Evolutionary conservation across 805 yeast species (phyloP).

Genomic region (Pichia pseudocactophila): DNA sequence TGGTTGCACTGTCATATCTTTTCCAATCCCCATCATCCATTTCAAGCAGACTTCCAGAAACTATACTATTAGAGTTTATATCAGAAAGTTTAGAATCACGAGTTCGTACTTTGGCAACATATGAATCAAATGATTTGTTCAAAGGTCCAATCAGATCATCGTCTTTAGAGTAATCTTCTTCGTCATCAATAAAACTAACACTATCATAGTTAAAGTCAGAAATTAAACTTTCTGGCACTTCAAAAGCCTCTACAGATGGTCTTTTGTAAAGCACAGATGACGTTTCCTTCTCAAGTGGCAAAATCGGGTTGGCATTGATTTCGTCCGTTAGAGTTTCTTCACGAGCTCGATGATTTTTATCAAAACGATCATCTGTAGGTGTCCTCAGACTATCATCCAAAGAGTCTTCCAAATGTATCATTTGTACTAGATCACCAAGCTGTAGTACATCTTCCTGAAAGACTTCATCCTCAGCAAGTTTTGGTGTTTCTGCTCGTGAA

Average conservation of each 20-base stretch:
- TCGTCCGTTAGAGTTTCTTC: no score
- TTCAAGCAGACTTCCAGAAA: neutral
- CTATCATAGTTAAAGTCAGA: no score
- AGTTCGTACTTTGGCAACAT: neutral
- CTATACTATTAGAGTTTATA: no score
- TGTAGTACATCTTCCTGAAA: neutral
- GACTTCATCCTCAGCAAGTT: neutral
- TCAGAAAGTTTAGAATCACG: neutral
- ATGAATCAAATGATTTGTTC: neutral
- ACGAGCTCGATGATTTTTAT: no score
- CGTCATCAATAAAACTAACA: neutral
- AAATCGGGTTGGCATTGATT: no score
- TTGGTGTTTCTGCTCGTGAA: neutral
- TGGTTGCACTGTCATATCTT: constrained; percentile 5
- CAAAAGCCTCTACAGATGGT: no score
- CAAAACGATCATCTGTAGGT: no score
- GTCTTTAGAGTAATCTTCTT: neutral
- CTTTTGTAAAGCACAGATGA: no score
- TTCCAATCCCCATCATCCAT: constrained; percentile 4
- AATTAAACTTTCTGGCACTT: no score
- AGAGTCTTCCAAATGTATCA: no score
- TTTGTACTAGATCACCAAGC: no score
- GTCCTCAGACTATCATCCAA: no score
- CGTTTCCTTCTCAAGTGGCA: neutral
- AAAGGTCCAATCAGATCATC: constrained; percentile 7